Conservation (phyloP, 495 filamentous ascomycete species). For the Aspergillus diversus region DNA sequence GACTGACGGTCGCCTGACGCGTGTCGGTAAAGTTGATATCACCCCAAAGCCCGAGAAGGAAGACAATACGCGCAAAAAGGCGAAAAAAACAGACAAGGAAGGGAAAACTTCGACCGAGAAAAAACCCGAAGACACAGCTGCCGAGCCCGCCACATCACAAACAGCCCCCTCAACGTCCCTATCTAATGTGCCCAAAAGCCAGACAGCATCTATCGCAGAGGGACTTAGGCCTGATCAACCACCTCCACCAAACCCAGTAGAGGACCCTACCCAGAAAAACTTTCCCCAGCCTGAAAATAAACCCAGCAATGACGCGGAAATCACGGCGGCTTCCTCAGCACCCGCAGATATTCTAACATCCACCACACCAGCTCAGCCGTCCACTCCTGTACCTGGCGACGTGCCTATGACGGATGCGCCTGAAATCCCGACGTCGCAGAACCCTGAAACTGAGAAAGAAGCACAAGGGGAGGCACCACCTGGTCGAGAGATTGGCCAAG, state of each 20-base stretch:
- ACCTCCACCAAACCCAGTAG: constrained; percentile 7
- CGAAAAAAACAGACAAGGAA: constrained; percentile 43
- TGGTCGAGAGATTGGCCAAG: neutral
- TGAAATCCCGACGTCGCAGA: constrained; percentile 2
- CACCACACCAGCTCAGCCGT: constrained; percentile 19
- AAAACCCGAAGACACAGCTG: constrained; percentile 25
- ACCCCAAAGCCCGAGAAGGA: constrained; percentile 50
- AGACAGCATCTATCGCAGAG: constrained; percentile 13
- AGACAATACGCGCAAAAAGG: constrained; percentile 35
- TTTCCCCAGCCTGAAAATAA: constrained; percentile 3
- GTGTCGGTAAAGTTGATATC: constrained; percentile 70
- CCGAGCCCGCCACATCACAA: constrained; percentile 20
- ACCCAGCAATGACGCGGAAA: constrained; percentile 4
- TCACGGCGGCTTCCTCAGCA: constrained; percentile 8
- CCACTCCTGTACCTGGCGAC: constrained; percentile 34
- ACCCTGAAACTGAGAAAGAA: constrained; percentile 7
- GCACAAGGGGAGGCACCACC: neutral
- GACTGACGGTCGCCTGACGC: constrained; percentile 73
- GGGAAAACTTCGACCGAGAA: constrained; percentile 31
- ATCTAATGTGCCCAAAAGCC: constrained; percentile 8
- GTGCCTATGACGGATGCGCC: constrained; percentile 40
- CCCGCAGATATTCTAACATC: neutral
- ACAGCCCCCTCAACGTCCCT: constrained; percentile 5
- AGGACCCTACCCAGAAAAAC: neutral
- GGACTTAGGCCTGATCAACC: constrained; percentile 19